These are phyloP conservation scores for Chaetomiaceae sp. DNA, from an alignment of 2,329 filamentous ascomycete genomes.

Conservation along the genomic window DNA sequence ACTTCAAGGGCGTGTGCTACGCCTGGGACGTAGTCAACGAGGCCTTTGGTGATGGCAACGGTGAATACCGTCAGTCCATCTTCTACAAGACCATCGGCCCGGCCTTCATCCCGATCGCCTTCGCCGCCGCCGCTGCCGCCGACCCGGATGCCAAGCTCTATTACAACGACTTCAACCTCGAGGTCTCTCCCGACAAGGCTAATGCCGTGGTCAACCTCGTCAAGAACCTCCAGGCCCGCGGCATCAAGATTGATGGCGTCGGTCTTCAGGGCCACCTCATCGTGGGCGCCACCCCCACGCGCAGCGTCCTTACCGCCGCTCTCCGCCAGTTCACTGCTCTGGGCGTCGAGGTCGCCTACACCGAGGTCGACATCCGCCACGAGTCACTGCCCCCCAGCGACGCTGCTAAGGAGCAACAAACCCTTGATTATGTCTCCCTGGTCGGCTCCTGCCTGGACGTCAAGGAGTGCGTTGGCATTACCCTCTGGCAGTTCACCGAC, in stretches of 20 bases:
- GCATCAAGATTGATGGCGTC: constrained; percentile 15
- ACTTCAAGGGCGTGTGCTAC: constrained; percentile 13
- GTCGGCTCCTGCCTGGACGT: constrained; percentile 1
- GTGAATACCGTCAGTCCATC: constrained; percentile 1
- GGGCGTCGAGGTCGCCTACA: constrained; percentile 17
- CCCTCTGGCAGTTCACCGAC: constrained; percentile 7
- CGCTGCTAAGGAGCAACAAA: constrained; percentile 2
- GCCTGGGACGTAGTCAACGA: constrained; percentile 19
- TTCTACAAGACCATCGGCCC: constrained; percentile 20
- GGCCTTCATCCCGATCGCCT: constrained; percentile 17
- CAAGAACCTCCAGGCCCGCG: constrained; percentile 10
- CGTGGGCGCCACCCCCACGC: constrained; percentile 17
- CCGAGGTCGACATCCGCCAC: constrained; percentile 20
- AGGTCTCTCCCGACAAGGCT: constrained; percentile 18
- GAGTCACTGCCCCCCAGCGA: too few relatives aligned
- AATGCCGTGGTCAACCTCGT: constrained; percentile 15
- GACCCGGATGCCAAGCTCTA: constrained; percentile 19
- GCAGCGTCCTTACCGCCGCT: constrained; percentile 14
- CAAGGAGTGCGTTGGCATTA: constrained; percentile 1
- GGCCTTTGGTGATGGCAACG: constrained; percentile 15
- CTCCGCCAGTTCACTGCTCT: constrained; percentile 16
- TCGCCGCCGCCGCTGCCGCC: constrained; percentile 15
- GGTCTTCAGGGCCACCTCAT: constrained; percentile 13
- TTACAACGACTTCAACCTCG: constrained; percentile 23
- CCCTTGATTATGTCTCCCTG: constrained; percentile 1